These are phyloP conservation scores for Monascus ruber DNA, from an alignment of 2,329 filamentous ascomycete species.

Conservation along the genomic window DNA sequence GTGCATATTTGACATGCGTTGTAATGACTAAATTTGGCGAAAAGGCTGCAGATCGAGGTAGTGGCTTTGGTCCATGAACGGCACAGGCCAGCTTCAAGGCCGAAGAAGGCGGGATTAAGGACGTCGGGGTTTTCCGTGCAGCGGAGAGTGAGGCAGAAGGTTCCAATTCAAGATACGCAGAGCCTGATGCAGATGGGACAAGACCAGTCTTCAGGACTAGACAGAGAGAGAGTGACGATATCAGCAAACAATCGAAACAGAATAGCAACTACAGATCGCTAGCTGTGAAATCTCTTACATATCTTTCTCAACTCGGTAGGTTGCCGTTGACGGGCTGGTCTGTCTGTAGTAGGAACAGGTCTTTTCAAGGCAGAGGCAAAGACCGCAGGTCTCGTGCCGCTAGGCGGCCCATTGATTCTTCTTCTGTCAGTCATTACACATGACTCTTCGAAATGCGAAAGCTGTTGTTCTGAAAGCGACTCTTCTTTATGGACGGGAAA, in stretches of 20 bases:
- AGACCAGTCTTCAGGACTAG: conserved; percentile 82
- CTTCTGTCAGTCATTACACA: conserved; percentile 66
- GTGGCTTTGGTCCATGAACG: conserved; percentile 81
- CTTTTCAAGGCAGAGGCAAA: conserved; percentile 43
- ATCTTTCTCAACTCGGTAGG: conserved; percentile 70
- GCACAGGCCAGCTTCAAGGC: conserved; percentile 87
- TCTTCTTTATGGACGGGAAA: no score
- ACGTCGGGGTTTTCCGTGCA: conserved; percentile 32
- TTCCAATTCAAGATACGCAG: conserved; percentile 54
- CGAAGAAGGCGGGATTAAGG: conserved; percentile 44
- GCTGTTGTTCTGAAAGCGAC: no score
- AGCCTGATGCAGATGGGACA: conserved; percentile 85
- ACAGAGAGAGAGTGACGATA: no score
- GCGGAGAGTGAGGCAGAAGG: conserved; percentile 35
- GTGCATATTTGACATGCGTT: conserved; percentile 91
- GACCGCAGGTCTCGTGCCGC: conserved; percentile 62
- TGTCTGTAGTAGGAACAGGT: conserved; percentile 36
- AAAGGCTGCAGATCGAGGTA: conserved; percentile 82
- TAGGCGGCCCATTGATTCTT: conserved; percentile 77
- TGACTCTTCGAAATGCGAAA: conserved; percentile 3
- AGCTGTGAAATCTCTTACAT: conserved; percentile 42
- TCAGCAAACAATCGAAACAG: no score
- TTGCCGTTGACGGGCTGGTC: conserved; percentile 48
- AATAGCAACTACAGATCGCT: no score
- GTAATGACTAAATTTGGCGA: conserved; percentile 84